These are phyloP conservation scores for Violaceomyces palustris DNA, from an alignment of 1,284 basidiomycete genomes.

Conservation along the genomic window DNA sequence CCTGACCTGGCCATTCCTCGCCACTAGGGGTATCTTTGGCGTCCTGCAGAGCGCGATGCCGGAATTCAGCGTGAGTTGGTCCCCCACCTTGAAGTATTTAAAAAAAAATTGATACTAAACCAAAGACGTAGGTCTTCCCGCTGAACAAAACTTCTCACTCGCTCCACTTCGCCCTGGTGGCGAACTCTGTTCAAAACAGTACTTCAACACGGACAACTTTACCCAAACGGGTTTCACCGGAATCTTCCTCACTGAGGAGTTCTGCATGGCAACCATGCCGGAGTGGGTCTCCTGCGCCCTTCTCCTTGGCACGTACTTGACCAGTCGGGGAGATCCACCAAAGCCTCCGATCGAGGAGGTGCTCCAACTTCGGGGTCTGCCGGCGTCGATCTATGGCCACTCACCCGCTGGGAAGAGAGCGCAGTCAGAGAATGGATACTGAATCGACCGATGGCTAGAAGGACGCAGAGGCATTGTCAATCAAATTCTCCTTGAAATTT, in stretches of 20 bases:
- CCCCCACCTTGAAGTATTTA: neutral
- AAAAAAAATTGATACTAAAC: too few species aligned
- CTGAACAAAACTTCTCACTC: neutral
- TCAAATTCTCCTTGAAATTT: too few species aligned
- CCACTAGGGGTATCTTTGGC: constrained; percentile 24
- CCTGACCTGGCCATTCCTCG: constrained; percentile 22
- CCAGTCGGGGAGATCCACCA: constrained; percentile 1
- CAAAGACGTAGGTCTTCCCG: too few species aligned
- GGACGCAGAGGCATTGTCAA: too few species aligned
- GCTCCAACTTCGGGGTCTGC: too few species aligned
- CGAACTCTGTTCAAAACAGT: constrained; percentile 1
- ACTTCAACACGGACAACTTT: constrained; percentile 16
- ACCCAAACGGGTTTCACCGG: constrained; percentile 6
- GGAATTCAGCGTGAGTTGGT: constrained; percentile 11
- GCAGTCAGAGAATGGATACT: too few species aligned
- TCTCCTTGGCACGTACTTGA: constrained; percentile 13
- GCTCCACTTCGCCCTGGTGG: neutral
- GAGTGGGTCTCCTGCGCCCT: constrained; percentile 21
- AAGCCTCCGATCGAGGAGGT: too few species aligned
- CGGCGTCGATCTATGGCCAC: too few species aligned
- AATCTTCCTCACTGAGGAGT: constrained; percentile 13
- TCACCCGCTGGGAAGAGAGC: too few species aligned
- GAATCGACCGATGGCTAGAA: too few species aligned
- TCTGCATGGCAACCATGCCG: constrained; percentile 19
- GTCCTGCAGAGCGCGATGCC: constrained; percentile 10